Conservation (phyloP, 331 rosid genomes). For the Quercus tomentella region DNA sequence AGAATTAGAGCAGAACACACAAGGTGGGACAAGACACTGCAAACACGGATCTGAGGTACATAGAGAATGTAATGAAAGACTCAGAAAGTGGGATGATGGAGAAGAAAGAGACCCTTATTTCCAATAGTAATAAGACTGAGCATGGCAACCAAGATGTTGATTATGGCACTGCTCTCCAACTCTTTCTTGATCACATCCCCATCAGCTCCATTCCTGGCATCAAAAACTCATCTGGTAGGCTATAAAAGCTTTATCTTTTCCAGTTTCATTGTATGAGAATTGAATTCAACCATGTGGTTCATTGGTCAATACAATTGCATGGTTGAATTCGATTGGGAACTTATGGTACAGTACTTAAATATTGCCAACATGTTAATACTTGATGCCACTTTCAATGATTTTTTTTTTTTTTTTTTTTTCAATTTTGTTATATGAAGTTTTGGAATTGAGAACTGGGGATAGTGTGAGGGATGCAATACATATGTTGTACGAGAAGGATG, state of each 20-base stretch:
- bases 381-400: neutral
- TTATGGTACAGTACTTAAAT: too few relatives aligned
- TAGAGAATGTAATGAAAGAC: neutral
- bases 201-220: constrained; percentile 42
- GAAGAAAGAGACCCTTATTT: constrained; percentile 5
- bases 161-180: constrained; percentile 50
- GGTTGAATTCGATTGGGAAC: too few relatives aligned
- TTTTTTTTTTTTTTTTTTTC: neutral
- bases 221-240: constrained; percentile 18
- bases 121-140: neutral
- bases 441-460: constrained; percentile 54
- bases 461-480: constrained; percentile 48
- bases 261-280: neutral
- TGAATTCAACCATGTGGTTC: too few relatives aligned
- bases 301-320: too few relatives aligned
- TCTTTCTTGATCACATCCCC: constrained; percentile 42
- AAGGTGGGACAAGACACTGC: neutral
- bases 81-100: neutral
- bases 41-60: constrained; percentile 24
- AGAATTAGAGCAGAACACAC: neutral
- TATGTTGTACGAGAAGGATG: constrained; percentile 36
- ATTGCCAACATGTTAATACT: neutral
- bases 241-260: neutral
- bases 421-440: constrained; percentile 13
- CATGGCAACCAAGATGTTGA: constrained; percentile 16